These are phyloP conservation scores for Staphylotrichum tortipilum DNA, from an alignment of 495 filamentous ascomycete species.

Conservation along the genomic window DNA sequence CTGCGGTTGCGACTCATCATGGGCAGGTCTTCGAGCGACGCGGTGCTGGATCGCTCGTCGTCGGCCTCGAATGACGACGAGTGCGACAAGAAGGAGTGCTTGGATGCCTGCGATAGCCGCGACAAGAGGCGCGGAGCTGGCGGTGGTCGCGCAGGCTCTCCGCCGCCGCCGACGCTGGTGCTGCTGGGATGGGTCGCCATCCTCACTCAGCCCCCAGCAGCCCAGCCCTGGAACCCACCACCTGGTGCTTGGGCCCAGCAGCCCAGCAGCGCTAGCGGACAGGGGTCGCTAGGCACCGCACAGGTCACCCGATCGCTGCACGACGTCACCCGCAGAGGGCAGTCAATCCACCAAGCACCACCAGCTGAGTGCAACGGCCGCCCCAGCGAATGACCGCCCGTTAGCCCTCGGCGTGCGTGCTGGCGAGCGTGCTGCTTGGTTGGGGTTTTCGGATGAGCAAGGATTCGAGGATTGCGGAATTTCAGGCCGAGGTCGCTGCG, in stretches of 20 bases:
- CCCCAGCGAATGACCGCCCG: neutral
- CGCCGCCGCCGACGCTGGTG: too few species aligned
- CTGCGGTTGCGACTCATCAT: conserved; percentile 20
- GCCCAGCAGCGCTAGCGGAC: neutral
- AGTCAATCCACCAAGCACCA: too few species aligned
- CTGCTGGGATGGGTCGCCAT: conserved; percentile 36
- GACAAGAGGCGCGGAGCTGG: conserved; percentile 36
- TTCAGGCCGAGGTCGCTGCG: too few species aligned
- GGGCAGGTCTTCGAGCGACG: conserved; percentile 9
- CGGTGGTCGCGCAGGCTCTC: conserved; percentile 27
- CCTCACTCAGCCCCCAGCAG: too few species aligned
- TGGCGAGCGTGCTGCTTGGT: too few species aligned
- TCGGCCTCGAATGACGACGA: conserved; percentile 52
- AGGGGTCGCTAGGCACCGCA: conserved; percentile 4
- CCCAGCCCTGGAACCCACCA: too few species aligned
- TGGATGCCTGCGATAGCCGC: conserved; percentile 36
- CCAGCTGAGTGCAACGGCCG: neutral
- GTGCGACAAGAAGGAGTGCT: conserved; percentile 34
- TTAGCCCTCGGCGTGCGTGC: too few species aligned
- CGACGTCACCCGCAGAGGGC: conserved; percentile 6
- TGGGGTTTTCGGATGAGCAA: too few species aligned
- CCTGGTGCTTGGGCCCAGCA: too few species aligned
- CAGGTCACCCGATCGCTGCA: neutral
- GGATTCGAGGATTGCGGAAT: too few species aligned
- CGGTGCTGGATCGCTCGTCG: conserved; percentile 46